Conservation (phyloP, 2,329 filamentous ascomycete species). For the Beauveria sp. region DNA sequence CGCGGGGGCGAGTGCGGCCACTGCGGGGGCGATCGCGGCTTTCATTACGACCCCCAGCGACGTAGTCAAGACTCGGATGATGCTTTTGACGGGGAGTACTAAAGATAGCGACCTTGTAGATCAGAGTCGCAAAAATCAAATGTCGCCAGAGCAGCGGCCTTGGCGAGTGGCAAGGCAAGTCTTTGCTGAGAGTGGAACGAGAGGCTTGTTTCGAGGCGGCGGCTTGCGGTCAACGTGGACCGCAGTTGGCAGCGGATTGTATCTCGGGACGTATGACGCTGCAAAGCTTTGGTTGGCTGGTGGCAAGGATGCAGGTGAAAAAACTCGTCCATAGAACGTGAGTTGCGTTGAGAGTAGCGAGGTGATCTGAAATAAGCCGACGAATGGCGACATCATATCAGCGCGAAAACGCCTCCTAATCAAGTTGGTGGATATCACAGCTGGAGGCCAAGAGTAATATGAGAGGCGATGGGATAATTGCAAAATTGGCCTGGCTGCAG, state of each 20-base stretch:
- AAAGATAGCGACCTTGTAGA: slow-evolving; percentile 19
- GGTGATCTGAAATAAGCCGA: background rate
- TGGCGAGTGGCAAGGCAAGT: slow-evolving; percentile 59
- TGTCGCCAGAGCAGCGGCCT: slow-evolving; percentile 29
- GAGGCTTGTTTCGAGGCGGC: slow-evolving; percentile 71
- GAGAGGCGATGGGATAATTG: background rate
- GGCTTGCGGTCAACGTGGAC: slow-evolving; percentile 71
- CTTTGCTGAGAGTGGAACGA: slow-evolving; percentile 57
- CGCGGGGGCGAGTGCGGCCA: slow-evolving; percentile 65
- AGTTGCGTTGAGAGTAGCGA: background rate
- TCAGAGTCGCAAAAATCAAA: slow-evolving; percentile 19
- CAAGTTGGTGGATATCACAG: background rate
- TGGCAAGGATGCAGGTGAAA: background rate
- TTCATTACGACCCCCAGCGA: slow-evolving; percentile 83
- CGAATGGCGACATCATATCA: background rate
- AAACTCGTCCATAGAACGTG: background rate
- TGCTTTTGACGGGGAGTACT: slow-evolving; percentile 55
- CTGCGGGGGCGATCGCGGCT: slow-evolving; percentile 67
- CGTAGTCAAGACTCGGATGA: slow-evolving; percentile 83
- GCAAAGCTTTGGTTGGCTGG: slow-evolving; percentile 56
- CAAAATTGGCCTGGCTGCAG: background rate
- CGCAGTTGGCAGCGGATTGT: slow-evolving; percentile 72
- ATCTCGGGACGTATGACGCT: slow-evolving; percentile 79
- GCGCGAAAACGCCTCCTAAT: background rate
- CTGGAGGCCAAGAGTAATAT: background rate